These are phyloP conservation scores for Termitomyces sp. DNA, from an alignment of 1,284 basidiomycete species.

Conservation along the genomic window DNA sequence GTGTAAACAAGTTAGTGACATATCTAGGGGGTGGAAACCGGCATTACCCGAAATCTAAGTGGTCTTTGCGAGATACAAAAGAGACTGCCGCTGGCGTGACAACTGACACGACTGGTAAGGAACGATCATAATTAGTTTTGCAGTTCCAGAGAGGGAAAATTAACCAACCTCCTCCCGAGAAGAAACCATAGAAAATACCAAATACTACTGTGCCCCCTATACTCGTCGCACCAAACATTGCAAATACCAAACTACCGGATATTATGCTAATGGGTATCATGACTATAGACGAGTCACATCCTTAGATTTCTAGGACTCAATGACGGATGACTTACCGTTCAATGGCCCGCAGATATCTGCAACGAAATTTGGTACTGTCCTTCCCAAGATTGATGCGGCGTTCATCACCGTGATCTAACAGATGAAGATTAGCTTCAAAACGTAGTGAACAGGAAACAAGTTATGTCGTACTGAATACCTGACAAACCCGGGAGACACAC, in stretches of 20 bases:
- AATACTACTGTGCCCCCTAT: constrained; percentile 34
- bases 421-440: not conserved
- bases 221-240: constrained; percentile 36
- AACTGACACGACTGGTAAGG: constrained; percentile 33
- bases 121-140: not conserved
- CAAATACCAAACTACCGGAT: constrained; percentile 36
- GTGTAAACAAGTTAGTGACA: not conserved
- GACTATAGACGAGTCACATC: constrained; percentile 21
- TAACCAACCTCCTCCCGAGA: constrained; percentile 39
- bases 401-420: constrained; percentile 37
- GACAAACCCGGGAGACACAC: constrained; percentile 27
- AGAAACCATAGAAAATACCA: constrained; percentile 42
- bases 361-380: constrained; percentile 34
- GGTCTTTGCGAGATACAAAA: constrained; percentile 33
- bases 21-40: not conserved
- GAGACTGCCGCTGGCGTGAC: constrained; percentile 35
- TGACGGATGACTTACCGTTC: constrained; percentile 24
- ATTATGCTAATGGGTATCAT: constrained; percentile 34
- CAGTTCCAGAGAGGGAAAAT: not conserved
- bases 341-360: constrained; percentile 33
- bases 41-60: constrained; percentile 39
- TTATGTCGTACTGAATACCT: constrained; percentile 32
- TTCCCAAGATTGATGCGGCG: constrained; percentile 33
- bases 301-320: not conserved
- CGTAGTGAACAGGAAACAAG: not conserved